Evolutionary conservation across 768 basidiomycete species (phyloP), one percentile per base, ranked within the genome.

Genomic region (Termitomyces sp.): DNA sequence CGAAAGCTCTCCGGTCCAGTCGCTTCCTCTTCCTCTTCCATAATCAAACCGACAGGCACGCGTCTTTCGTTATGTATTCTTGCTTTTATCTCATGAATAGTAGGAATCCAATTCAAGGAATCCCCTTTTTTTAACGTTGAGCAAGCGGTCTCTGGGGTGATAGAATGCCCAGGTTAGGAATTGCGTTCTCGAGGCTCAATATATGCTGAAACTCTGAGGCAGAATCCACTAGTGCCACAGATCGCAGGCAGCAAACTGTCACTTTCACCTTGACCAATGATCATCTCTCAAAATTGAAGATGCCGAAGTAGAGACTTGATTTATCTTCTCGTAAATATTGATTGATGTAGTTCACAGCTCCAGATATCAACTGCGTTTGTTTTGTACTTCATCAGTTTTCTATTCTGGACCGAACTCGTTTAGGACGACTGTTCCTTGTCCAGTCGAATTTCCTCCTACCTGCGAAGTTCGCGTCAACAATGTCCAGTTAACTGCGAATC

Each of bases 401-500:
- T 87, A 87, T 69, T 78, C 79, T 16, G 75, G 76, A 44, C 70
- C 76, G 22, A 74, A 74, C 43, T 80, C 79, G 13, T 88, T 89
- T 64, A 76, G 88, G 51, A 71, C 81, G 5, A 75, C 72, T 44
- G 69, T 74, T 18, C 83, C 84, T 18, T 91, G 89, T 67, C 90
- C 84, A 4, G 84, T 96, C 48, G 94, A 97, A 76, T 97, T 96
- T 64, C 94, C 94, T 24, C 85, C 88, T 8, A 91, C 91, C 9
- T 94, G 91, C 68, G 94, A 97, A 82, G 88, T 95, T 51, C 88
- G 92, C 67, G 84, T 95, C 39, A 96, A 97, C 71, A 79, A 75
- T 55, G 76, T 76, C 2, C 79, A 83, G 54, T 74, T 96, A 32
- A 76, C 76, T 20, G 91, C 88, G 37, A 95, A 88, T 69, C 71